Percentiles rank a stretch among this genome's conserved stretches.
phyloP scores from a whole-genome alignment of 1,284 basidiomycete genomes.

The Cutaneotrichosporon sp. region DNA sequence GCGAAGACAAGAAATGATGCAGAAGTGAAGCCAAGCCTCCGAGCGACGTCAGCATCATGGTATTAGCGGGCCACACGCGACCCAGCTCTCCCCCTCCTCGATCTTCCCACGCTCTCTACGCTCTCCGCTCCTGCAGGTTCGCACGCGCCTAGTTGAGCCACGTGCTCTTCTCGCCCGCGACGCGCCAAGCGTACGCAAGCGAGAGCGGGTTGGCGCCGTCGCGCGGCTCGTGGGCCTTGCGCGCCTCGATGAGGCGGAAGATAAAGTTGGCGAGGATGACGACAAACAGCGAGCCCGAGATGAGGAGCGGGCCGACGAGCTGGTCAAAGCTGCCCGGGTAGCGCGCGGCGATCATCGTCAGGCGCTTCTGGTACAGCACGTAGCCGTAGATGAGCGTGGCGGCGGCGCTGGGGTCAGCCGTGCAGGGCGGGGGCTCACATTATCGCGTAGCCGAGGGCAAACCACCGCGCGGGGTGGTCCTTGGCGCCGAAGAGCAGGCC shows the following conservation, averaged over 20 bases:
- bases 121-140: no score
- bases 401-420: conserved; percentile 40
- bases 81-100: no score
- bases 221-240: conserved; percentile 23
- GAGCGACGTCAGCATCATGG: no score
- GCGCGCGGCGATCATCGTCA: conserved; percentile 85
- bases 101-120: no score
- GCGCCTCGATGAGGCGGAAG: conserved; percentile 59
- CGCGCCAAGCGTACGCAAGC: conserved; percentile 38
- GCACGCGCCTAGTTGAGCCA: conserved; percentile 26
- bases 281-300: conserved; percentile 76
- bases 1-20: no score
- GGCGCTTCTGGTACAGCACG: conserved; percentile 79
- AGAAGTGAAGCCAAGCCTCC: no score
- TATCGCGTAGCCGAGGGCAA: conserved; percentile 81
- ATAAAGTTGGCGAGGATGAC: conserved; percentile 86
- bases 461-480: conserved; percentile 70
- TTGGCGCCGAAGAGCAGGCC: conserved; percentile 62
- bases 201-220: conserved; percentile 41
- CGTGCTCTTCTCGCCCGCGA: conserved; percentile 29
- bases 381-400: conserved; percentile 71
- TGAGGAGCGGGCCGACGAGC: conserved; percentile 73
- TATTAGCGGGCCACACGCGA: no score
- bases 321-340: conserved; percentile 90
- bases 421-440: conserved; percentile 56